Evolutionary conservation across 176 grass and related monocot species (phyloP).

Genomic region (Cymbopogon citratus): DNA sequence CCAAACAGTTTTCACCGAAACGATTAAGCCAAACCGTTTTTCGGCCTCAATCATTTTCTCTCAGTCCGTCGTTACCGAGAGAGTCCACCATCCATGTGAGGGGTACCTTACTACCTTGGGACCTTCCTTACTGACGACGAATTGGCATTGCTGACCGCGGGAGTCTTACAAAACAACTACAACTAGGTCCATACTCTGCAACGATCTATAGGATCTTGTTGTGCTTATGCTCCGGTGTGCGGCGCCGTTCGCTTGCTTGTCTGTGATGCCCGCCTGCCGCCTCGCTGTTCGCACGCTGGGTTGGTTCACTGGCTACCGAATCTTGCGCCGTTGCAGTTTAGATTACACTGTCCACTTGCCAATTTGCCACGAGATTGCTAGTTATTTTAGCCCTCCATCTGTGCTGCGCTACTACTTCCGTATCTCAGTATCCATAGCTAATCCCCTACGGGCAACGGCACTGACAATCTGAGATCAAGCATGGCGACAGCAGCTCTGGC

Average conservation of each 20-base stretch:
- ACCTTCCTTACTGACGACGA: no score
- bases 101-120: no score
- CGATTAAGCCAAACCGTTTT: no score
- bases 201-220: no score
- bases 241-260: neutral
- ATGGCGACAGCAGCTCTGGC: conserved; percentile 23
- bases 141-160: no score
- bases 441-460: neutral
- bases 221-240: no score
- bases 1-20: no score
- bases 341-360: conserved; percentile 14
- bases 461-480: neutral
- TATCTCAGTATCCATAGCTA: neutral
- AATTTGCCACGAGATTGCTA: neutral
- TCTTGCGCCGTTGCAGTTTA: neutral
- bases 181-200: no score
- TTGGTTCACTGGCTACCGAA: neutral
- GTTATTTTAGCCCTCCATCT: neutral
- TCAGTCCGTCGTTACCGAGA: no score
- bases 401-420: neutral
- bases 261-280: neutral
- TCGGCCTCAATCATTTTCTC: no score
- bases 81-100: no score
- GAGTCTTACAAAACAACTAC: no score
- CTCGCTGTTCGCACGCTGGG: conserved; percentile 13